These are phyloP conservation scores for Rhodotorula toruloides DNA, from an alignment of 768 basidiomycete genomes.

Conservation along the genomic window DNA sequence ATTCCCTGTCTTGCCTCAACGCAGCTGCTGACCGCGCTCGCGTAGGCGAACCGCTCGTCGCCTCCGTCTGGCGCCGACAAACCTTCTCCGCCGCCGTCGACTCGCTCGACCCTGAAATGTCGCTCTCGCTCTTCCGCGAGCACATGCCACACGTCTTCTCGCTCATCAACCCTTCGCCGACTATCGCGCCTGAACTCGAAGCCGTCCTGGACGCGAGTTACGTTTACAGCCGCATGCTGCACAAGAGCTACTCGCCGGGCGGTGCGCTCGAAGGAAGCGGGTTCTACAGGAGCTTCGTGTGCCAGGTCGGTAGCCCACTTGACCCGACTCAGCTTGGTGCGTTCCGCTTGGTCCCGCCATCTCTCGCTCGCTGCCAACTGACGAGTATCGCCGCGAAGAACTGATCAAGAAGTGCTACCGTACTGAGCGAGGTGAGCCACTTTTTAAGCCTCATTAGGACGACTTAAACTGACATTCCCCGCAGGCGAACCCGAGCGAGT, in stretches of 20 bases:
- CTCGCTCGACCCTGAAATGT: conserved; percentile 65
- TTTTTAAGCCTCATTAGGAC: not conserved
- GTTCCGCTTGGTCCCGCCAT: not conserved
- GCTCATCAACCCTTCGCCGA: conserved; percentile 50
- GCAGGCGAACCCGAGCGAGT: conserved; percentile 66
- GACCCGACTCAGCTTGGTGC: conserved; percentile 63
- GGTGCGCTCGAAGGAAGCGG: conserved; percentile 55
- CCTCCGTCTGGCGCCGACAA: conserved; percentile 81
- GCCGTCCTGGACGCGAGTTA: conserved; percentile 69
- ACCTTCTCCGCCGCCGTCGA: conserved; percentile 84
- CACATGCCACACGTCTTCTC: conserved; percentile 63
- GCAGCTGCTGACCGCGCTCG: not conserved
- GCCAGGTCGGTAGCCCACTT: conserved; percentile 70
- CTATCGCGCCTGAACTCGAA: conserved; percentile 50
- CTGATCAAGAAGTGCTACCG: conserved; percentile 73
- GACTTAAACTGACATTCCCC: not conserved
- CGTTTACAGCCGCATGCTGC: conserved; percentile 78
- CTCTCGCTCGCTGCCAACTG: not conserved
- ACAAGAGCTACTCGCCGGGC: conserved; percentile 53
- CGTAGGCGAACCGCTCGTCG: conserved; percentile 78
- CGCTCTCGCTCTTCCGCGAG: conserved; percentile 62
- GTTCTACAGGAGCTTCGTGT: conserved; percentile 81
- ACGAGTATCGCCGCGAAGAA: conserved; percentile 49
- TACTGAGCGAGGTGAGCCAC: conserved; percentile 53
- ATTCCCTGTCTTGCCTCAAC: not conserved